phyloP scores from a whole-genome alignment of 75 land plant species.

The Pinus albicaulis region DNA sequence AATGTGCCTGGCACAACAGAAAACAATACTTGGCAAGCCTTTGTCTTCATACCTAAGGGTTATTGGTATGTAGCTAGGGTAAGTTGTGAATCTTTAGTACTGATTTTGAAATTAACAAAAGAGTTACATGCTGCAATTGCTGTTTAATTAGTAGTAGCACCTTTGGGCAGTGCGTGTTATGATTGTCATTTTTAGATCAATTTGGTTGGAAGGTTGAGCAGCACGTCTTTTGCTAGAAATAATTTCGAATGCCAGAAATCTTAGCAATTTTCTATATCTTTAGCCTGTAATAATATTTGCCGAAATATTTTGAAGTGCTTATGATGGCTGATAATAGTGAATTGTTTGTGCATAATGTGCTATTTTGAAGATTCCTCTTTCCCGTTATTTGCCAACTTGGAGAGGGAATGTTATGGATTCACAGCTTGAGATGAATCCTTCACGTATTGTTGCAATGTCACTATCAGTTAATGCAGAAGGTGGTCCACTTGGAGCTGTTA shows the following conservation, averaged over 20 bases:
- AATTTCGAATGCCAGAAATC: background rate
- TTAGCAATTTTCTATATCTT: background rate
- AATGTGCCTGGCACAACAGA: slow-evolving; percentile 64
- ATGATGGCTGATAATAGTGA: background rate
- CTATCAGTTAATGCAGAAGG: slow-evolving; percentile 76
- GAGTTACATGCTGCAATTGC: background rate
- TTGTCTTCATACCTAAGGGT: slow-evolving; percentile 71
- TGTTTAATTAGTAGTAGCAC: background rate
- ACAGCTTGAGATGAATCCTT: slow-evolving; percentile 72
- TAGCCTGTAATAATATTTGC: background rate
- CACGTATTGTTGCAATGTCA: slow-evolving; percentile 72
- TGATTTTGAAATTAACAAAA: background rate
- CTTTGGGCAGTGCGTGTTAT: background rate
- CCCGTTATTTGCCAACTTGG: slow-evolving; percentile 78
- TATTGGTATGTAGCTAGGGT: slow-evolving; percentile 73
- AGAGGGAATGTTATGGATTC: slow-evolving; percentile 74
- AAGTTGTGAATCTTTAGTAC: slow-evolving; percentile 13
- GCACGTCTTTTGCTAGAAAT: background rate
- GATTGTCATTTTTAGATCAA: background rate
- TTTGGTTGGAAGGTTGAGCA: background rate
- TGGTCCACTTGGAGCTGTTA: slow-evolving; percentile 57
- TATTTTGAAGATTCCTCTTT: slow-evolving; percentile 65
- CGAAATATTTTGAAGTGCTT: background rate
- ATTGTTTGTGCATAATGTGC: background rate
- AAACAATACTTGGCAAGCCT: slow-evolving; percentile 88